Base-by-base conservation (phyloP, 108 stramenopile genomes). In the Asterionellopsis glacialis region DNA sequence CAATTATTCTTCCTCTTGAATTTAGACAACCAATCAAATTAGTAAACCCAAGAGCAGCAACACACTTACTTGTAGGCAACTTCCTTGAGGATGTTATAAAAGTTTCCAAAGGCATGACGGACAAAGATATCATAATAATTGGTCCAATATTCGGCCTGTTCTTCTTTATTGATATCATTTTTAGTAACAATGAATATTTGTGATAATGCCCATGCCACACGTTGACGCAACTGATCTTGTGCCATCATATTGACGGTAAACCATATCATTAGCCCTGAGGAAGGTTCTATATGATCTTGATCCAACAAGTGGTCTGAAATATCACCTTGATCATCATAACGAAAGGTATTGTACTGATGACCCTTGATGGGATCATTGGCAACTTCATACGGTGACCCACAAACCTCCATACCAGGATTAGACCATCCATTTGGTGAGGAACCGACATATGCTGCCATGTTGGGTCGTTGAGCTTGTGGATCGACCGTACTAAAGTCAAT, bases 61-160 rank as follows among this genome's bases (percentile, higher is more conserved):
- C 33, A 33, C 33, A 33, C 33, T 2, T 33, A 33, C 33, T 33
- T 63, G 61, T 66, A 78, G 18, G 77, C 40, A 14, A 88, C 77
- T 50, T 88, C 84, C 9, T 70, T 70, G 16, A 88, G 59, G 0
- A 85, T 63, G 50, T 85, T 72, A 21, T 68, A 48, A 44, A 73
- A 85, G 63, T 81, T 85, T 26, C 84, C 84, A 61, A 88, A 88
- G 10, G 83, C 83, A 62, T 88, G 64, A 45, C 81, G 61, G n/a
- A 85, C 80, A 59, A 85, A 84, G 48, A 89, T 89, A 54, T 89
- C 88, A 70, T 89, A 83, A 45, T 77, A 89, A 11, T 51, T 54
- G 43, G 73, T 38, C 53, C 67, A 70, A 11, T 59, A 19, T 48
- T 74, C 76, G 40, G 71, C 40, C n/a, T 55, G 13, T 47, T 5